Conservation (phyloP, 768 basidiomycete species). For the Mycena haematopus region DNA sequence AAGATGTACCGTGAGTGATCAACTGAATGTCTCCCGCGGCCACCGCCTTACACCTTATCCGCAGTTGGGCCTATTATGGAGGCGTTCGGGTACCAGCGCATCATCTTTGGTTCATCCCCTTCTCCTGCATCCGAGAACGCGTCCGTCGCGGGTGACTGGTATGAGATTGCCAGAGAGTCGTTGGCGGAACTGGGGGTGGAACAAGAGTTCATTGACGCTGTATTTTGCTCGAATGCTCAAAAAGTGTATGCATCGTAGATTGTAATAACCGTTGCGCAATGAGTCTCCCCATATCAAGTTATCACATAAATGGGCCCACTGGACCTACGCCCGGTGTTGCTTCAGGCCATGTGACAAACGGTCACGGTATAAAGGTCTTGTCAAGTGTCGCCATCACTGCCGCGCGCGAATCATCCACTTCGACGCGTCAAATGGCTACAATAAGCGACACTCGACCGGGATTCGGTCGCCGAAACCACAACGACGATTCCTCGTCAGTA, state of each 20-base stretch:
- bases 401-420: background rate
- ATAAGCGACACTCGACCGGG: conserved; percentile 25
- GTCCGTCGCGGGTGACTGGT: conserved; percentile 74
- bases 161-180: conserved; percentile 78
- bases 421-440: conserved; percentile 11
- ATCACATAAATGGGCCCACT: background rate
- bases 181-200: conserved; percentile 82
- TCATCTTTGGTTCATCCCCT: conserved; percentile 82
- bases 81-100: conserved; percentile 84
- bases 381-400: too few species aligned
- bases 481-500: conserved; percentile 47
- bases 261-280: conserved; percentile 8
- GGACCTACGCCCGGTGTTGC: conserved; percentile 11
- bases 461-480: conserved; percentile 46
- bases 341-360: too few species aligned
- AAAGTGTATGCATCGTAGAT: conserved; percentile 47
- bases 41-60: conserved; percentile 19
- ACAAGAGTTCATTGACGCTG: conserved; percentile 75
- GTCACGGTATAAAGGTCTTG: too few species aligned
- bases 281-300: background rate
- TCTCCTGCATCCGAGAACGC: conserved; percentile 54
- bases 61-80: conserved; percentile 83
- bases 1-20: conserved; percentile 82
- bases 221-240: conserved; percentile 64
- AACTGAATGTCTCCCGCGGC: conserved; percentile 9